Evolutionary conservation across 129 eudicot genomes (phyloP), one percentile per base, ranked within the genome.

Genomic region (Lonicera japonica): DNA sequence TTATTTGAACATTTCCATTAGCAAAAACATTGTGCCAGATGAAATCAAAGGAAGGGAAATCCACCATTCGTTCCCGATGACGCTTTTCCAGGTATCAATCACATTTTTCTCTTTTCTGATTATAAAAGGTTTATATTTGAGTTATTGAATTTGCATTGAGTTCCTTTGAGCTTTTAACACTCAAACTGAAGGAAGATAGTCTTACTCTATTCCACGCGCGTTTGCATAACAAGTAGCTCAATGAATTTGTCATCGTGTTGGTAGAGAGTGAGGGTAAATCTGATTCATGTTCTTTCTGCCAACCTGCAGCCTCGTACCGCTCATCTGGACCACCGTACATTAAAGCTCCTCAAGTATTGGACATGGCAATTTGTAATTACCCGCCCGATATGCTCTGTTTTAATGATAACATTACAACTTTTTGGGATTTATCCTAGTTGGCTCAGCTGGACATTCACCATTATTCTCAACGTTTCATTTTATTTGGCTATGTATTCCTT

Each of bases 21-120:
- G 78, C 83, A 71, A 75, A 55, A 79, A 69, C 64, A 64, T 70
- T 39, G 89, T 92, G 55, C 99, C 99, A 1, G 96, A 92, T 76
- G 99, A 85, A 79, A 71, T 92, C 36, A 88, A 88, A 75, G 99
- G 96, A 65, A 85, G 96, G 72, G 96, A 87, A 82, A 73, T 92
- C 67, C 86, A 70, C 65, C 96, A 85, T 72, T 74, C 78, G 8
- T 92, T 92, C 68, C 98, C 98, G 0, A 80, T 92, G 86, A 82
- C 91, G 48, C 84, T 87, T 69, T 85, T 88, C 64, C 96, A 77
- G 89, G 98, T 92, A 78, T 53, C 18, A 48, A 78, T 53, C 18
- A 48, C 55, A 50, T 54, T 72, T 25, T 58, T 55, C 58, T 51
- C 25, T 55, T 25, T 56, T 22, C 17, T 20, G 13, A 58, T 68